phyloP scores from a whole-genome alignment of 495 filamentous ascomycete species.

The Tuber umbilicatum region DNA sequence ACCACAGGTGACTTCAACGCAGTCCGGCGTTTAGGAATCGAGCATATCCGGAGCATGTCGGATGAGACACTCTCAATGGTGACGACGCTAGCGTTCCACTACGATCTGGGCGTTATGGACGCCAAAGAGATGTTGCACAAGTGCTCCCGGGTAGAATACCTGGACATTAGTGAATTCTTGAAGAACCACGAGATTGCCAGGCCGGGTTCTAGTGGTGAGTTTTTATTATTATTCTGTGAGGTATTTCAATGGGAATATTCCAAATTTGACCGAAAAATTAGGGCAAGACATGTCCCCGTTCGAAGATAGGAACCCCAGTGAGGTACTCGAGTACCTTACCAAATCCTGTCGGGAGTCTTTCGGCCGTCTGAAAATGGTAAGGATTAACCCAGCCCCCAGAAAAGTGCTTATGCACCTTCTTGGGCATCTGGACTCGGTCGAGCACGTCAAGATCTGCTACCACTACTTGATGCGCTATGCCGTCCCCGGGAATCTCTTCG shows the following conservation, averaged over 20 bases:
- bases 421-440: background rate
- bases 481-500: background rate
- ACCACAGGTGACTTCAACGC: background rate
- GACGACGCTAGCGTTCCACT: background rate
- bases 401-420: background rate
- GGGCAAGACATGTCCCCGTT: background rate
- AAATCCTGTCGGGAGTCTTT: background rate
- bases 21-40: background rate
- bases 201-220: background rate
- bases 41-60: background rate
- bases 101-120: background rate
- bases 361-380: background rate
- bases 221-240: background rate
- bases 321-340: background rate
- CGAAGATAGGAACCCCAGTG: slow-evolving; percentile 2
- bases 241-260: background rate
- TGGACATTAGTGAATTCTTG: background rate
- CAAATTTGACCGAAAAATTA: background rate
- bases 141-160: background rate
- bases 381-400: background rate
- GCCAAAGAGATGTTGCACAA: background rate
- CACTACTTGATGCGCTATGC: background rate
- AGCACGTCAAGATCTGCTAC: background rate
- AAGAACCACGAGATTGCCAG: slow-evolving; percentile 1
- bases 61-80: background rate